phyloP scores from a whole-genome alignment of 768 basidiomycete genomes.

The Mycena haematopus region DNA sequence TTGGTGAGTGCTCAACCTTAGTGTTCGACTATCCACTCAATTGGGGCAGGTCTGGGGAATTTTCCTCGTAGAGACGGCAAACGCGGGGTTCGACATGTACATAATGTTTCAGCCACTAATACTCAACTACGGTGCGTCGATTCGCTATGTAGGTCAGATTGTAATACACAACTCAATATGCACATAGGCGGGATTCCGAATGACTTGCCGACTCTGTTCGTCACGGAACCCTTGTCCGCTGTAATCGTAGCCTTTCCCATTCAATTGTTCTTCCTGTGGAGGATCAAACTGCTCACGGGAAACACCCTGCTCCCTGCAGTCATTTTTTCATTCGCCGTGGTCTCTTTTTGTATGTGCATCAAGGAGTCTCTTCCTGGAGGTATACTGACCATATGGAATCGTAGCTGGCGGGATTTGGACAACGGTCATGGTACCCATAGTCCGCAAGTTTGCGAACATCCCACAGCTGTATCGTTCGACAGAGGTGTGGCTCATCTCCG shows the following conservation, averaged over 20 bases:
- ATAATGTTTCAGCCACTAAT: conserved; percentile 14
- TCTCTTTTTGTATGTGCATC: conserved; percentile 5
- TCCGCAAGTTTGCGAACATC: conserved; percentile 20
- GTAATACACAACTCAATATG: background rate
- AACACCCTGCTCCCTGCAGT: conserved; percentile 2
- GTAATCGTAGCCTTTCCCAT: conserved; percentile 30
- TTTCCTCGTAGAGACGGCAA: conserved; percentile 26
- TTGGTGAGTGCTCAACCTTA: background rate
- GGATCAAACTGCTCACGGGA: conserved; percentile 29
- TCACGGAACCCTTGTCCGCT: conserved; percentile 4
- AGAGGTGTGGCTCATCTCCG: conserved; percentile 42
- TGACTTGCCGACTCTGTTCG: background rate
- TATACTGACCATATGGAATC: background rate
- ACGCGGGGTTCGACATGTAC: conserved; percentile 13
- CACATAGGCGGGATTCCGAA: background rate
- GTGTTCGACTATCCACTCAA: background rate
- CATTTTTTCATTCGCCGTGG: conserved; percentile 20
- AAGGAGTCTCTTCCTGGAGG: background rate
- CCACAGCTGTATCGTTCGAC: conserved; percentile 24
- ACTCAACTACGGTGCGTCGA: background rate
- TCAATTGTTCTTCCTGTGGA: conserved; percentile 37
- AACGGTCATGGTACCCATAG: conserved; percentile 9
- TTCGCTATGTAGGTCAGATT: no score
- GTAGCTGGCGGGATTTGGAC: conserved; percentile 32
- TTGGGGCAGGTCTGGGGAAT: conserved; percentile 20